Evolutionary conservation across 495 filamentous ascomycete genomes (phyloP), one percentile per base, ranked within the genome.

Genomic region (Evernia prunastri): DNA sequence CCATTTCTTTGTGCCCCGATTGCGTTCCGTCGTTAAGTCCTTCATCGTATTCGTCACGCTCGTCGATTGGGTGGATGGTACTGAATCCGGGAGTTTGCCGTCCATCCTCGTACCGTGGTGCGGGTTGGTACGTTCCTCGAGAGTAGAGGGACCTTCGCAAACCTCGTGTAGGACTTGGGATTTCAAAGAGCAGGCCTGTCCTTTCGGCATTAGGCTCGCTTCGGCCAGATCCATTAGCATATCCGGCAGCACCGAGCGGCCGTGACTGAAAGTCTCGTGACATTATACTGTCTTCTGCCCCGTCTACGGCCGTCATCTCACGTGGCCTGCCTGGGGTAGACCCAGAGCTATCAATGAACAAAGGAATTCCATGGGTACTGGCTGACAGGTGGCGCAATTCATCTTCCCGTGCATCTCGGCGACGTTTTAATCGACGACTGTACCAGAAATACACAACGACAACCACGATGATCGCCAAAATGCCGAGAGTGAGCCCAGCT

Each of bases 401-500:
- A 18, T 79, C 78, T 61, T 87, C 80, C 20, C 83, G 76, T 4
- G 71, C 64, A 43, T 76, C 73, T 58, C 78, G 79, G 31, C 76
- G 72, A 15, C 71, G 69, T 67, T 76, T 79, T 12, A 83, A 79
- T 29, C 79, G 80, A 51, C 83, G 77, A 59, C 73, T 77, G 66
- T 87, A 90, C 72, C 80, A 83, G 64, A 86, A 78, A 69, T 77
- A 85, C 33, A 85, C 71, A 4, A 83, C 57, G 7, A 84, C 66
- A 4, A 84, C 69, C 0, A 75, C 71, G 5, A 85, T 67, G 10
- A 86, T 71, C 4, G 84, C 78, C 6, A 83, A 76, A 5, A 87
- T 71, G 2, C 87, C 88, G 27, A 95, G 67, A 10, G 87, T 87
- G 1, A 96, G 65, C 0, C 93, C 91, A n/a, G 86, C 79, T 10